Evolutionary conservation across 768 basidiomycete genomes (phyloP), one percentile per base, ranked within the genome.

Genomic region (Boletus coccyginus): DNA sequence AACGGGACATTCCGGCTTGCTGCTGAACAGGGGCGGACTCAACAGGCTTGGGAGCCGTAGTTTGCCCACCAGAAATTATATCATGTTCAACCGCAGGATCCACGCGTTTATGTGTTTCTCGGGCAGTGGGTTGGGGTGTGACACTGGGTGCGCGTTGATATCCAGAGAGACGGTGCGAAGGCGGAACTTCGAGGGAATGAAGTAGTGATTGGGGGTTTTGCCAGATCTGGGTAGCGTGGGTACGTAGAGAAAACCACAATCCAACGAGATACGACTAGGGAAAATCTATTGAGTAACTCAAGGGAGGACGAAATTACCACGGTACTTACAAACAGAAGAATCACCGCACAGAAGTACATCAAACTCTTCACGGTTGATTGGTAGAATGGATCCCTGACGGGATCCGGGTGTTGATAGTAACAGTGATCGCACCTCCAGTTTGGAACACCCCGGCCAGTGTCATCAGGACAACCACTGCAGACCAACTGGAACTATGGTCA

Each of bases 171-270:
- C 91, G 83, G 29, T 80, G 77, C 31, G 67, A 58, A 16, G 76
- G 69, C 7, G 83, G 77, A 17, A 87, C 66, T 43, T 92, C 90
- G 50, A 83, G 72, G 3, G 82, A 75, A 38, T 92, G 84, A 50
- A 94, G 73, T 3, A 94, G 78, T 46, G 86, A 88, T 58, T 90
- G 94, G 3, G 95, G 95, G 68, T 98, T 98, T 69, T 98, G 94
- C 97, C 97, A 99, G 63, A 99, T 99, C 69, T 98, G 97, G 14
- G 90, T 87, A 8, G 97, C 97, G 69, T 99, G 97, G 2, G 97
- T 99, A 46, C 93, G 88, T 17, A 99, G 84, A 39, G 97, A 98
- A 77, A 99, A 99, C 97, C 97, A 98, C 1, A 98, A 79, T 36
- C 97, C 97, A 56, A 98, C 84, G 45, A 98, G 82, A 72, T 99